phyloP scores from a whole-genome alignment of 257 asterid genomes.

The Przewalskia tangutica region DNA sequence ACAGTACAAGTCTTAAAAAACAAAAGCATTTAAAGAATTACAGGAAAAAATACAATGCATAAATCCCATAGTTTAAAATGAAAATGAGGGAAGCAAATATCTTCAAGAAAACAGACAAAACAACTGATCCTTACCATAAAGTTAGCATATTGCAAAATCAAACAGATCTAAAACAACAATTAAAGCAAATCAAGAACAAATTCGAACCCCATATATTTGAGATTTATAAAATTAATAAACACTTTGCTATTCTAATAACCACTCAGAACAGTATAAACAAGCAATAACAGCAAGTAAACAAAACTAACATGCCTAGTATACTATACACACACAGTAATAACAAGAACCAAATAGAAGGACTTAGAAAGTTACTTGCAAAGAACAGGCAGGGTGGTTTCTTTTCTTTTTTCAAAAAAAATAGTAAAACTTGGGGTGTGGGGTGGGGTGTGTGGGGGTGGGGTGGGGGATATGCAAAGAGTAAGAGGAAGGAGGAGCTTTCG shows the following conservation, averaged over 20 bases:
- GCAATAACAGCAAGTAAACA: neutral
- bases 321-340: neutral
- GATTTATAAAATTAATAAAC: neutral
- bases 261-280: neutral
- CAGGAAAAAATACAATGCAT: neutral
- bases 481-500: neutral
- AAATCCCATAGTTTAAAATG: neutral
- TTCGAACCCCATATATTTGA: neutral
- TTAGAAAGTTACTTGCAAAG: neutral
- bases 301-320: neutral
- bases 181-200: neutral
- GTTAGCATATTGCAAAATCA: neutral
- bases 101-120: neutral
- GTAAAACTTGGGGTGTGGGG: neutral
- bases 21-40: neutral
- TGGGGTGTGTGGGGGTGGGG: neutral
- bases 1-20: neutral
- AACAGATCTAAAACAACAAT: constrained; percentile 4
- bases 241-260: neutral
- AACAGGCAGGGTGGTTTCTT: neutral
- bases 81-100: neutral
- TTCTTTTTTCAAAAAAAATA: neutral
- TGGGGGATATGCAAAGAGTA: too few species aligned
- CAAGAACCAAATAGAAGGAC: neutral
- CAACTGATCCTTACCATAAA: neutral